phyloP scores from a whole-genome alignment of 2,329 filamentous ascomycete genomes.

The Arachnopeziza araneosa region DNA sequence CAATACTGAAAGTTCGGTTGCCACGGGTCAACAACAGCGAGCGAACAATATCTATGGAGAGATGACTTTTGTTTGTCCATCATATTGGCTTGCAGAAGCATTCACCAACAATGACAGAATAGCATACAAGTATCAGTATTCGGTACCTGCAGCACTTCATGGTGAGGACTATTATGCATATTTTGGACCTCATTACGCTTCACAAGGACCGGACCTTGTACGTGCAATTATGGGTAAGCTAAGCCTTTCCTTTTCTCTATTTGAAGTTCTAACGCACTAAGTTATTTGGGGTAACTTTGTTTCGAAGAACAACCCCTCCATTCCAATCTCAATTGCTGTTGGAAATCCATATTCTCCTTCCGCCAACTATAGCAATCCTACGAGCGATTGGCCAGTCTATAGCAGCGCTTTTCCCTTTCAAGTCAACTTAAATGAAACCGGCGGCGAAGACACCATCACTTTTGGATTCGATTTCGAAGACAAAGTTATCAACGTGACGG shows the following conservation, averaged over 20 bases:
- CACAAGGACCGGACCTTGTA: constrained; percentile 5
- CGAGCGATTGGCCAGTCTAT: not conserved
- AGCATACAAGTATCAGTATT: constrained; percentile 42
- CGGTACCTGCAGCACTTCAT: constrained; percentile 33
- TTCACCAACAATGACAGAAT: constrained; percentile 31
- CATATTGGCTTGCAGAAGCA: constrained; percentile 46
- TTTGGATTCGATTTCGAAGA: not conserved
- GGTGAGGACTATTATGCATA: constrained; percentile 32
- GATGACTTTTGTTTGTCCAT: constrained; percentile 48
- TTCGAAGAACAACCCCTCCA: constrained; percentile 8
- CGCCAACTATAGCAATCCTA: not conserved
- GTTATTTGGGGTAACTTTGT: constrained; percentile 15
- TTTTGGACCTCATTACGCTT: constrained; percentile 13
- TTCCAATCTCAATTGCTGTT: constrained; percentile 4
- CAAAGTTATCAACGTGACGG: constrained; percentile 11
- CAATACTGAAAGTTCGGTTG: constrained; percentile 7
- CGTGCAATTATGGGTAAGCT: constrained; percentile 6
- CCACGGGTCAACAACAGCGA: constrained; percentile 42
- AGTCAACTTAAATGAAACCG: constrained; percentile 18
- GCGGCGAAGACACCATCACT: constrained; percentile 5
- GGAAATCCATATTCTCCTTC: not conserved
- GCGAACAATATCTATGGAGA: constrained; percentile 47
- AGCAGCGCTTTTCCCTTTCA: constrained; percentile 1
- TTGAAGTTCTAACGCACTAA: not conserved
- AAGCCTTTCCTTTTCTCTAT: not conserved